Evolutionary conservation across 345 rosid species (phyloP), one percentile per base, ranked within the genome.

Genomic region (Ailanthus altissimus): DNA sequence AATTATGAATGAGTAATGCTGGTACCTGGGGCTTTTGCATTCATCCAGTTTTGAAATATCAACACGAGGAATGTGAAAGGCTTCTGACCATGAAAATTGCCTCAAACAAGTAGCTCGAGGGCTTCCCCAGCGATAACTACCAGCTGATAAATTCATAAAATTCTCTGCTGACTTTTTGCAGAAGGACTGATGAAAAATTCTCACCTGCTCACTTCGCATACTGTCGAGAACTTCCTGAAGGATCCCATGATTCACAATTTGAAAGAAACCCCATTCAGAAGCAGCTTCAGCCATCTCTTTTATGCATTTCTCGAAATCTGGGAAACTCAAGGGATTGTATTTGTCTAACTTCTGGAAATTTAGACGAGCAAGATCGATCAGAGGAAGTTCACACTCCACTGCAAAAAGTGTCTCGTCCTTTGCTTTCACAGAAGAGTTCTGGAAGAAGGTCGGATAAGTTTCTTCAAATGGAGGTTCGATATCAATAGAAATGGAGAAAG

Each of bases 111-210:
- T 86, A 8, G 98, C 98, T 2, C 47, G 80, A 58, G 90, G 90
- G 87, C 88, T 94, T 58, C 96, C 96, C 98, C 98, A 92, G 0
- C 89, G 88, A 50, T 94, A 94, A 60, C 82, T 81, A 61, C 73
- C 68, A 18, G 79, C 77, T 1, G 86, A 76, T 43, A 85, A 75
- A 58, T 84, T 85, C 57, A 84, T 66, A 57, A 86, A 84, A 0
- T 66, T 82, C 4, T 43, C 79, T 40, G 58, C 61, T 60, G 66
- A 49, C 76, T 90, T 94, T 75, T 43, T 77, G 6, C 58, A 21
- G 51, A 92, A 92, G 3, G 97, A 88, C 38, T 77, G 85, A 40
- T 81, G 75, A 74, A 94, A 94, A 40, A 86, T 80, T 60, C 76
- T 82, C 77, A 64, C 78, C 49, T 84, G 85, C 77, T 90, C 92